Evolutionary conservation across 768 basidiomycete genomes (phyloP).

Genomic region (Boletus vermiculosoides): DNA sequence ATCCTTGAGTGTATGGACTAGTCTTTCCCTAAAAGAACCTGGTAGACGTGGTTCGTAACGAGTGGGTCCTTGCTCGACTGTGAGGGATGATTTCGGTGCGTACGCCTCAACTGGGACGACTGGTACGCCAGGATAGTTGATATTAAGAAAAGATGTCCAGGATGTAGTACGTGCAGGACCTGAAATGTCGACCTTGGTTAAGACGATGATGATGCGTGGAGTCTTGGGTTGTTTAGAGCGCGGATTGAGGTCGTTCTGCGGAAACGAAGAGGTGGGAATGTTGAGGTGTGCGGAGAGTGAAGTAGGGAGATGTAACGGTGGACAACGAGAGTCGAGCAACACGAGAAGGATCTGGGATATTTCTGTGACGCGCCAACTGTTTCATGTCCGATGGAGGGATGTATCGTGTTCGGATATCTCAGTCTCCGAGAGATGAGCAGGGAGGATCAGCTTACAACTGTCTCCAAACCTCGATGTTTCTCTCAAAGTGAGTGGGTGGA

Average conservation of each 20-base stretch:
- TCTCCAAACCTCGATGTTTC: conserved; percentile 92
- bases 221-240: conserved; percentile 31
- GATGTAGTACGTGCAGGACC: conserved; percentile 60
- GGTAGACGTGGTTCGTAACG: conserved; percentile 69
- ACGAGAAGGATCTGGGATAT: conserved; percentile 86
- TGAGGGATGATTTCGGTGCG: conserved; percentile 41
- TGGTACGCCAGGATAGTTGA: conserved; percentile 49
- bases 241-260: not conserved
- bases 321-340: conserved; percentile 87
- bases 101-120: conserved; percentile 82
- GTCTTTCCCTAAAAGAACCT: conserved; percentile 54
- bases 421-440: not conserved
- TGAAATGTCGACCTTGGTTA: conserved; percentile 88
- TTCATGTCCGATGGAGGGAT: conserved; percentile 2
- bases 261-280: conserved; percentile 8
- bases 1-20: conserved; percentile 63
- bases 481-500: conserved; percentile 80
- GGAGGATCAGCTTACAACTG: conserved; percentile 63
- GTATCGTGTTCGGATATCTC: not conserved
- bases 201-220: conserved; percentile 57
- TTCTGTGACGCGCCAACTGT: conserved; percentile 91
- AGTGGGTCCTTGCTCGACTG: conserved; percentile 41
- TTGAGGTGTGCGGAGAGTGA: conserved; percentile 68
- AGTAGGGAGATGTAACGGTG: conserved; percentile 80
- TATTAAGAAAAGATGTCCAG: conserved; percentile 64